Conservation (phyloP, 2,329 filamentous ascomycete genomes). For the Zymoseptoria crescenta region DNA sequence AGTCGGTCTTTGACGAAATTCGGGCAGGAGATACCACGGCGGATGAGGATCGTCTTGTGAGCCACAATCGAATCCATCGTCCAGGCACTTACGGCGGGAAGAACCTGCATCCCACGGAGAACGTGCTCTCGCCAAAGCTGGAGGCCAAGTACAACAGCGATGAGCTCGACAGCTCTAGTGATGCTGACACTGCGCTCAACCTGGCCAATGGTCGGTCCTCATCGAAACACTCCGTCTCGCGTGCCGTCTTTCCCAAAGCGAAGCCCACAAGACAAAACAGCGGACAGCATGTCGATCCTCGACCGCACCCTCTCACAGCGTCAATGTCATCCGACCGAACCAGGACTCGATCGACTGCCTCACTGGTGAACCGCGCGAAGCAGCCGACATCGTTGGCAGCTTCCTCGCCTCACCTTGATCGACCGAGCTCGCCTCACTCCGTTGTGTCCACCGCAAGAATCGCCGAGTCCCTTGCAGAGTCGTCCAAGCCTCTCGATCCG, state of each 20-base stretch:
- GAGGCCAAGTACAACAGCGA: conserved; percentile 22
- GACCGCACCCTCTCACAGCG: conserved; percentile 24
- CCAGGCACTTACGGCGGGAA: conserved; percentile 59
- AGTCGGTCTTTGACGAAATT: conserved; percentile 84
- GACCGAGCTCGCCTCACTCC: conserved; percentile 26
- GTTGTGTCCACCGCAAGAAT: conserved; percentile 16
- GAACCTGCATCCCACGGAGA: conserved; percentile 86
- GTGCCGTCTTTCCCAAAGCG: conserved; percentile 21
- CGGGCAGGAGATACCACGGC: conserved; percentile 78
- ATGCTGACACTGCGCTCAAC: conserved; percentile 30
- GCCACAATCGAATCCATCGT: conserved; percentile 64
- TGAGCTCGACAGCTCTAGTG: conserved; percentile 26
- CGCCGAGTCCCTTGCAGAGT: conserved; percentile 15
- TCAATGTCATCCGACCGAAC: conserved; percentile 24
- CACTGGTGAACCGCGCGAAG: conserved; percentile 16
- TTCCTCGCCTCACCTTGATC: conserved; percentile 23
- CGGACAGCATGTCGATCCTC: conserved; percentile 28
- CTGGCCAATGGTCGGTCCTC: conserved; percentile 28
- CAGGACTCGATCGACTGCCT: conserved; percentile 19
- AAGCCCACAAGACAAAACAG: conserved; percentile 33
- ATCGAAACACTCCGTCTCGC: conserved; percentile 23
- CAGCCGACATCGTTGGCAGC: conserved; percentile 16
- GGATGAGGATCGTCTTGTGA: conserved; percentile 84
- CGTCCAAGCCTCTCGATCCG: conserved; percentile 18
- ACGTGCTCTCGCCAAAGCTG: conserved; percentile 61